phyloP scores from a whole-genome alignment of 2,329 filamentous ascomycete species.

The Pseudocercospora macadamiae region DNA sequence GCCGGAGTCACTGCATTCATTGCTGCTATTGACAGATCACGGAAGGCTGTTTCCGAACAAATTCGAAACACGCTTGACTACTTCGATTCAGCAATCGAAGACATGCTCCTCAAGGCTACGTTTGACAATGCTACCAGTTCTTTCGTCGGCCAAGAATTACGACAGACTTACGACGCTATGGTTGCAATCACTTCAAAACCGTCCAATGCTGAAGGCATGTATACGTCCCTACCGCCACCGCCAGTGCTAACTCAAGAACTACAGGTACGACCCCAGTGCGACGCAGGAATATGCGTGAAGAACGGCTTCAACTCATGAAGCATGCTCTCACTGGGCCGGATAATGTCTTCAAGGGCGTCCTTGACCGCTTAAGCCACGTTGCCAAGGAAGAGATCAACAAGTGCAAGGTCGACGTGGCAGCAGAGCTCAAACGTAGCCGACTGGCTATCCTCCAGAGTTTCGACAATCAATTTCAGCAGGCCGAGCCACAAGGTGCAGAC shows the following conservation, averaged over 20 bases:
- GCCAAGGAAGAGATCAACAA: background rate
- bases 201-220: background rate
- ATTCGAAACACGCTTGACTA: background rate
- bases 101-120: background rate
- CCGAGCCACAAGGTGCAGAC: background rate
- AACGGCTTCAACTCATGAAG: background rate
- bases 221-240: background rate
- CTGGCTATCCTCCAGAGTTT: background rate
- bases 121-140: background rate
- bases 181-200: background rate
- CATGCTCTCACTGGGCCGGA: background rate
- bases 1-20: background rate
- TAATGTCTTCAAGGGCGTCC: background rate
- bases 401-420: background rate
- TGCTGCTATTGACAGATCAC: background rate
- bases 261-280: background rate
- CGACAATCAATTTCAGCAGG: background rate
- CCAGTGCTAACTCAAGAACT: too few species aligned
- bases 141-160: background rate
- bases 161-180: background rate
- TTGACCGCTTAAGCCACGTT: background rate
- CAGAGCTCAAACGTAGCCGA: background rate
- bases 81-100: background rate
- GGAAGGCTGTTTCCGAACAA: background rate
- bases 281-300: background rate